Evolutionary conservation across 208 protist species (phyloP).

Genomic region (Acanthamoeba sp.): DNA sequence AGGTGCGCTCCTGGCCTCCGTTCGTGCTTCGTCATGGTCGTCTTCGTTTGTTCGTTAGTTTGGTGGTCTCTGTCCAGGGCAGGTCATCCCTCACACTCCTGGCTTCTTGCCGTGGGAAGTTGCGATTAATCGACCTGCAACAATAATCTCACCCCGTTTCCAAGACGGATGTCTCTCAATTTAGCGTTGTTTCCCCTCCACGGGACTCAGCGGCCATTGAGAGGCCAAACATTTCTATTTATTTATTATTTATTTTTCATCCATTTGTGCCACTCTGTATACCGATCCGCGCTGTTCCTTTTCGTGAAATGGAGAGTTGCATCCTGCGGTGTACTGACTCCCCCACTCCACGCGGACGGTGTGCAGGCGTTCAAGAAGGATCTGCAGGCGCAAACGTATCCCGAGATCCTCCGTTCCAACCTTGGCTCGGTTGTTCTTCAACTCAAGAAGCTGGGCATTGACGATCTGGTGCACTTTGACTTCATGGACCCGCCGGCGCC

Average conservation of each 20-base stretch:
- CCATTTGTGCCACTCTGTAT: no score
- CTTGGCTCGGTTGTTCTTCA: slow-evolving; percentile 91
- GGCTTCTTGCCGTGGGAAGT: background rate
- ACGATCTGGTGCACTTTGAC: slow-evolving; percentile 96
- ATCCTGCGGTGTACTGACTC: background rate
- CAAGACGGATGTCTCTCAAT: background rate
- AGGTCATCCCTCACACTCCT: slow-evolving; percentile 13
- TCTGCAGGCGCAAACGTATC: slow-evolving; percentile 92
- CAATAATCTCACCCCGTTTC: background rate
- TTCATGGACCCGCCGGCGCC: slow-evolving; percentile 96
- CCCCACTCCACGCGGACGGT: slow-evolving; percentile 66
- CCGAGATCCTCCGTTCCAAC: slow-evolving; percentile 94
- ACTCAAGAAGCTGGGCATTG: slow-evolving; percentile 97
- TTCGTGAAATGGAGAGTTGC: background rate
- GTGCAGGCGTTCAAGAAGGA: slow-evolving; percentile 89
- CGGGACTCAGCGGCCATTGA: background rate
- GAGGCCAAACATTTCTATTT: background rate
- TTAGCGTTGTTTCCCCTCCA: background rate
- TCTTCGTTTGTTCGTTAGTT: background rate
- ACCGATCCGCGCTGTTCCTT: no score
- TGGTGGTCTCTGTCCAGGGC: background rate
- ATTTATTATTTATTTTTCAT: background rate
- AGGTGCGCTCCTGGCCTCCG: background rate
- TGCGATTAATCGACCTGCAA: slow-evolving; percentile 17
- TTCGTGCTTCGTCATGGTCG: background rate